A percentile compares a stretch with the other conserved stretches of the same genome.
These are phyloP conservation scores for Jatropha multifida DNA, from an alignment of 441 rosid species.

Conservation along the genomic window DNA sequence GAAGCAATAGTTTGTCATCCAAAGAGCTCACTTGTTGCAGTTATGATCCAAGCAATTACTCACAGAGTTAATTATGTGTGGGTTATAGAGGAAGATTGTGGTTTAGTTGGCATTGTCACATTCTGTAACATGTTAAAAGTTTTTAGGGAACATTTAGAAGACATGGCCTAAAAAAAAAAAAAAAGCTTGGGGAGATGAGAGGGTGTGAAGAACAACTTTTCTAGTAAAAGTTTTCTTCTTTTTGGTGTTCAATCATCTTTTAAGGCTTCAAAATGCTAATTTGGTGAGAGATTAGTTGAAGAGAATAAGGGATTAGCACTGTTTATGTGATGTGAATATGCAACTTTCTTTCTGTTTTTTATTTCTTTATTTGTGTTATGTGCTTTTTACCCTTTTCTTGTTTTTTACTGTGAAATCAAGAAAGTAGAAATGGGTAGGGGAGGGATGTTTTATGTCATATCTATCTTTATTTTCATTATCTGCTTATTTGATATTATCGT, in stretches of 20 bases:
- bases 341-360: neutral
- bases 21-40: slow-evolving; percentile 86
- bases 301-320: slow-evolving; percentile 4
- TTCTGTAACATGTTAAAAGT: slow-evolving; percentile 62
- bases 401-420: neutral
- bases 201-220: neutral
- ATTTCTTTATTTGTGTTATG: neutral
- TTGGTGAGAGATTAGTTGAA: neutral
- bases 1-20: slow-evolving; percentile 84
- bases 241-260: neutral
- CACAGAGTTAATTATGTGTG: slow-evolving; percentile 86
- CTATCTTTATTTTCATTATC: too few species aligned
- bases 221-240: slow-evolving; percentile 11
- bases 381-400: neutral
- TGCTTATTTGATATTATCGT: too few species aligned
- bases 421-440: neutral
- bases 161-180: slow-evolving; percentile 21
- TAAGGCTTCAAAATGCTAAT: neutral
- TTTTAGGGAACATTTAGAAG: slow-evolving; percentile 61
- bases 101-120: slow-evolving; percentile 81
- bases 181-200: neutral
- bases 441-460: neutral
- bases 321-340: neutral
- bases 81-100: slow-evolving; percentile 73
- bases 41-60: slow-evolving; percentile 88